Conservation (phyloP, 2,329 filamentous ascomycete genomes). For the Conoideocrella luteorostrata region DNA sequence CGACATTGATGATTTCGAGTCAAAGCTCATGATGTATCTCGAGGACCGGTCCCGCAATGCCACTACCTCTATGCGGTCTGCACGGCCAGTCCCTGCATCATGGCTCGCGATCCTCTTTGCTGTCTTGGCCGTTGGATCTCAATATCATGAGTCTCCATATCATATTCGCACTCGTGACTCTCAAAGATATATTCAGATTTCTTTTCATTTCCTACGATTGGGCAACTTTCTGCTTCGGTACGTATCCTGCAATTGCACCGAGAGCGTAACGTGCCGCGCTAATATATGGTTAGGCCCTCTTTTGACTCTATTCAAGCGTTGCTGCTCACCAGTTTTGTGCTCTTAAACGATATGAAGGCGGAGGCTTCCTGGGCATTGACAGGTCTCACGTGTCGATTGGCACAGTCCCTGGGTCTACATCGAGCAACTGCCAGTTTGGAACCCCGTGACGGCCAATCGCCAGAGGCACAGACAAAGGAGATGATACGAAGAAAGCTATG, state of each 20-base stretch:
- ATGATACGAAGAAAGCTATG: slow-evolving; percentile 50
- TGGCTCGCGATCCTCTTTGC: slow-evolving; percentile 62
- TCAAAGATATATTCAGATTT: slow-evolving; percentile 56
- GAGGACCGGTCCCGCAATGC: slow-evolving; percentile 56
- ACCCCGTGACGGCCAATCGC: slow-evolving; percentile 34
- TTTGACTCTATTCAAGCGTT: slow-evolving; percentile 61
- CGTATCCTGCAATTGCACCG: slow-evolving; percentile 6
- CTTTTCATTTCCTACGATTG: slow-evolving; percentile 57
- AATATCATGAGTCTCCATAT: slow-evolving; percentile 60
- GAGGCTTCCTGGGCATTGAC: slow-evolving; percentile 62
- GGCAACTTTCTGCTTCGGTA: slow-evolving; percentile 57
- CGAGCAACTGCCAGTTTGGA: slow-evolving; percentile 36
- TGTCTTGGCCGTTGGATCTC: slow-evolving; percentile 58
- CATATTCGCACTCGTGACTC: slow-evolving; percentile 53
- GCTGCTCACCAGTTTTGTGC: slow-evolving; percentile 55
- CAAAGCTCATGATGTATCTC: slow-evolving; percentile 57
- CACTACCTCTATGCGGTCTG: slow-evolving; percentile 36
- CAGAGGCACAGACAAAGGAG: slow-evolving; percentile 44
- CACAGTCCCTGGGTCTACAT: slow-evolving; percentile 58
- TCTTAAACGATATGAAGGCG: slow-evolving; percentile 64
- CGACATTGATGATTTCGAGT: slow-evolving; percentile 59
- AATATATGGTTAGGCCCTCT: slow-evolving; percentile 40
- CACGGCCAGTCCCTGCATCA: slow-evolving; percentile 52
- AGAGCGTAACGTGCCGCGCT: slow-evolving; percentile 1
- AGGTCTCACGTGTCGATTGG: slow-evolving; percentile 58